Percentiles rank a stretch among this genome's conserved stretches.
These are phyloP conservation scores for Cinchona pubescens DNA, from an alignment of 257 asterid genomes.

Conservation along the genomic window DNA sequence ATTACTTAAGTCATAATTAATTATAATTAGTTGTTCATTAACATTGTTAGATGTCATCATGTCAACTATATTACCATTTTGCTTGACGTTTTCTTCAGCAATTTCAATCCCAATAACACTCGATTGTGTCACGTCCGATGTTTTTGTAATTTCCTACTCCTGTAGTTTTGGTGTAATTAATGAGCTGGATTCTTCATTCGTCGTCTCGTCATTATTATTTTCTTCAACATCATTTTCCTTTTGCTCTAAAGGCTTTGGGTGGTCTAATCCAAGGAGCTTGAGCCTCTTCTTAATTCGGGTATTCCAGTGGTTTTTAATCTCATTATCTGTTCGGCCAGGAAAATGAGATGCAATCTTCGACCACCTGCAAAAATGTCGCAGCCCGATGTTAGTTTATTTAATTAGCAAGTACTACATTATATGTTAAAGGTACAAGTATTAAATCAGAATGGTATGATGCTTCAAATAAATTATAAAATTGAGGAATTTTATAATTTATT, in stretches of 20 bases:
- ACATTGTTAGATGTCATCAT: neutral
- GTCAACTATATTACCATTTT: constrained; percentile 11
- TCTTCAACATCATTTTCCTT: constrained; percentile 13
- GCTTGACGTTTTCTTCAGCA: constrained; percentile 2
- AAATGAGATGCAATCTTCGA: constrained; percentile 67
- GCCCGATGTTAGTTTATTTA: too few species aligned
- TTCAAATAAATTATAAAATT: too few species aligned
- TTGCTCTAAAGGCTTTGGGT: constrained; percentile 31
- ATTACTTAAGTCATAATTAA: constrained; percentile 10
- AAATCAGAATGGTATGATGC: too few species aligned
- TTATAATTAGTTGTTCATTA: constrained; percentile 5
- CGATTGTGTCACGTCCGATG: neutral
- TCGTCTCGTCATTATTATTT: neutral
- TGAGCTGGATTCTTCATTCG: neutral
- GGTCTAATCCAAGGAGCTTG: constrained; percentile 40
- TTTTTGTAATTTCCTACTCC: constrained; percentile 10
- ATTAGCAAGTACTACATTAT: neutral
- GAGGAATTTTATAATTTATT: too few species aligned
- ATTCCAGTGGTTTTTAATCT: constrained; percentile 71
- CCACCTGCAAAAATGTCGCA: constrained; percentile 42
- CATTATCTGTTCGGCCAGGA: constrained; percentile 69
- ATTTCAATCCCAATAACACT: constrained; percentile 1
- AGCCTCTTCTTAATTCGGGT: constrained; percentile 70
- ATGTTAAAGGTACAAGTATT: too few species aligned
- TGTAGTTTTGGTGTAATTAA: neutral